Percentiles rank a stretch among this genome's conserved stretches.
Evolutionary conservation across 345 rosid genomes (phyloP).

Genomic region (Clausena lansium): DNA sequence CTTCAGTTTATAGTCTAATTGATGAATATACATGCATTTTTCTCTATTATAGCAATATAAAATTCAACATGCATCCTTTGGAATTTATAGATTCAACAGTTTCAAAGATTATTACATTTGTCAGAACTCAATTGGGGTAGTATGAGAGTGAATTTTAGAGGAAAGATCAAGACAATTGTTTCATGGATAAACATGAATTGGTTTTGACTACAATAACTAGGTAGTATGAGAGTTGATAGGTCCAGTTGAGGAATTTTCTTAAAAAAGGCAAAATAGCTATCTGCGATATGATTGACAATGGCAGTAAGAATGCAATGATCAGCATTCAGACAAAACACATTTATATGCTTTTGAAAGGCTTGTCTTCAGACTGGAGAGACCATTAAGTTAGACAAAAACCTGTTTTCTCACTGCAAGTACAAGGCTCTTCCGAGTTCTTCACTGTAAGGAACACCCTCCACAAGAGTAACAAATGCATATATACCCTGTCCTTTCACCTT

Average conservation of each 20-base stretch:
- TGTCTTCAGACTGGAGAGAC: not conserved
- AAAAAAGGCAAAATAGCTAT: not conserved
- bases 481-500: conserved; percentile 97
- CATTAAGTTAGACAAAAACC: conserved; percentile 36
- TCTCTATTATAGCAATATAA: no score
- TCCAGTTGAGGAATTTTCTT: not conserved
- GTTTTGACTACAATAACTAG: not conserved
- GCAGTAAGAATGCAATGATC: not conserved
- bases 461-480: conserved; percentile 92
- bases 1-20: not conserved
- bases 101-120: not conserved
- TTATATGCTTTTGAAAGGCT: conserved; percentile 6
- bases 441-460: conserved; percentile 81
- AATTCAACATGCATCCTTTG: not conserved
- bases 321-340: not conserved
- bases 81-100: not conserved
- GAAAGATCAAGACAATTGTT: not conserved
- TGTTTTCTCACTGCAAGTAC: conserved; percentile 70
- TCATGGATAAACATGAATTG: not conserved
- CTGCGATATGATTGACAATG: not conserved
- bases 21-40: not conserved
- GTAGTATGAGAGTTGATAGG: not conserved
- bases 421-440: conserved; percentile 85
- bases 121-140: no score
- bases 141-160: no score